A percentile compares a stretch with the other conserved stretches of the same genome.
These are phyloP conservation scores for Neofusicoccum ribis DNA, from an alignment of 2,329 filamentous ascomycete species.

Conservation along the genomic window DNA sequence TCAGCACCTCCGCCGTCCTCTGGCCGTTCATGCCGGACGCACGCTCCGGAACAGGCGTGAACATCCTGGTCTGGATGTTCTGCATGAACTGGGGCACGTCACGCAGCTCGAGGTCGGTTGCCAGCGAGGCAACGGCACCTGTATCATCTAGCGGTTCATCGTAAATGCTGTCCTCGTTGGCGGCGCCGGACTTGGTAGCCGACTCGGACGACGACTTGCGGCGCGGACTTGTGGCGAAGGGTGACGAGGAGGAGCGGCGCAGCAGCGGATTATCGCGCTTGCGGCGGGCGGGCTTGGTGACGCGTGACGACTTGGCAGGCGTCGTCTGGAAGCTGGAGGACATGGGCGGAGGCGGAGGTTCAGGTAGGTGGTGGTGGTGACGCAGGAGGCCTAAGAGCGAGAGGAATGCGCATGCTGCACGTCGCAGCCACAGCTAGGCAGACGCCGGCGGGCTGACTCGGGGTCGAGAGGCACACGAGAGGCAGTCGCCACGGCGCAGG, in stretches of 20 bases:
- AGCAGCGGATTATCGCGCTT: constrained; percentile 25
- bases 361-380: background rate
- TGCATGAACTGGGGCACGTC: constrained; percentile 65
- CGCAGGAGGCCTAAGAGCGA: background rate
- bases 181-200: constrained; percentile 19
- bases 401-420: background rate
- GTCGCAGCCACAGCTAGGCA: background rate
- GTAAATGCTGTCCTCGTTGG: constrained; percentile 33
- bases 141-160: constrained; percentile 59
- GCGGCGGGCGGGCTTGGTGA: constrained; percentile 20
- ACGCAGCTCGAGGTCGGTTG: constrained; percentile 57
- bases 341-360: constrained; percentile 3
- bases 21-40: constrained; percentile 64
- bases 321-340: constrained; percentile 22
- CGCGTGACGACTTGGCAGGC: constrained; percentile 23
- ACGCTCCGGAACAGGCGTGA: constrained; percentile 60
- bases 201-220: constrained; percentile 33
- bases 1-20: constrained; percentile 63
- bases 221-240: constrained; percentile 37
- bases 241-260: constrained; percentile 37
- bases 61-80: constrained; percentile 63
- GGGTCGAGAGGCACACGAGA: background rate
- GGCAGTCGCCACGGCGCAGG: background rate
- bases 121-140: constrained; percentile 58
- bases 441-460: background rate